Evolutionary conservation across 192 early-diverging fungal genomes (phyloP).

Genomic region (Coemansia sp.): DNA sequence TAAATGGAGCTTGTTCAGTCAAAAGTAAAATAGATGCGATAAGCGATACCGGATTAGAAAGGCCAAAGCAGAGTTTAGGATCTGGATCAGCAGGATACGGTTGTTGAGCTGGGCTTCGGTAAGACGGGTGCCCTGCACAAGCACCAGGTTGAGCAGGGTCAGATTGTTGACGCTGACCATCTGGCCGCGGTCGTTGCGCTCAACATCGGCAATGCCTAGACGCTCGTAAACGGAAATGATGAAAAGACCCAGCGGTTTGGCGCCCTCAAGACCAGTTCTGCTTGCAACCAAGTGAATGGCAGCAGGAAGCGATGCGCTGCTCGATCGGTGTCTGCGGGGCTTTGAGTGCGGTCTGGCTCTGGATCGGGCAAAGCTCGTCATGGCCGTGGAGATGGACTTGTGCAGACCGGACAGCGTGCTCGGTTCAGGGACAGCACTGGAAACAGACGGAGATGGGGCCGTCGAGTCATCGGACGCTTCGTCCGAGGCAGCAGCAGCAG

Average conservation of each 20-base stretch:
- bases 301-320: background rate
- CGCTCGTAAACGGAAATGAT: constrained; percentile 36
- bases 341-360: constrained; percentile 15
- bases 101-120: constrained; percentile 63
- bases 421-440: background rate
- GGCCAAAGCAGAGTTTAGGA: constrained; percentile 64
- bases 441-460: background rate
- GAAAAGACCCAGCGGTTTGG: constrained; percentile 28
- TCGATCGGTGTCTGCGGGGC: background rate
- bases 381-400: constrained; percentile 35
- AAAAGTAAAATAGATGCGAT: constrained; percentile 79
- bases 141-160: constrained; percentile 87
- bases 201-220: constrained; percentile 29
- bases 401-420: constrained; percentile 7
- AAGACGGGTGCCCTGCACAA: constrained; percentile 77
- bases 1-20: background rate
- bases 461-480: constrained; percentile 1
- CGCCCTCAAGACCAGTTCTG: constrained; percentile 34
- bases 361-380: constrained; percentile 47
- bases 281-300: constrained; percentile 44
- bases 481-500: no score
- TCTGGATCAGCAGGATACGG: constrained; percentile 68
- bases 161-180: constrained; percentile 81
- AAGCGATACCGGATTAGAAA: constrained; percentile 82
- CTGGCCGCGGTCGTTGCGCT: constrained; percentile 30